Evolutionary conservation across 2,329 filamentous ascomycete genomes (phyloP).

Genomic region (Proliferodiscus dingleyae): DNA sequence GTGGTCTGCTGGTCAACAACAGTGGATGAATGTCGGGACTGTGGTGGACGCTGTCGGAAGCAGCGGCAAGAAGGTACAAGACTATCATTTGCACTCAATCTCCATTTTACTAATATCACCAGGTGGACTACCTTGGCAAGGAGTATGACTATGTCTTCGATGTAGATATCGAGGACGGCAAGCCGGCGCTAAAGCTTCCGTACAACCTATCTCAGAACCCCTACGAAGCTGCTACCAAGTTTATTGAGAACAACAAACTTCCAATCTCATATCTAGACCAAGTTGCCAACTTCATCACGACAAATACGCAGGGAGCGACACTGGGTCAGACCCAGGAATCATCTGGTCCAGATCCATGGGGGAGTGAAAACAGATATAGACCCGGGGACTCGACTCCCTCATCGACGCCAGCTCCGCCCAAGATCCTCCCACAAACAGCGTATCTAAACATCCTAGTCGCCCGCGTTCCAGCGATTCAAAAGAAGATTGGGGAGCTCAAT

Average conservation of each 20-base stretch:
- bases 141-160: constrained; percentile 97
- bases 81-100: background rate
- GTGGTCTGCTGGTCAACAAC: constrained; percentile 67
- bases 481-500: constrained; percentile 74
- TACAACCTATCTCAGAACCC: constrained; percentile 91
- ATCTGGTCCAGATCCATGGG: constrained; percentile 62
- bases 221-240: constrained; percentile 86
- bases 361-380: constrained; percentile 71
- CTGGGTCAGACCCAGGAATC: constrained; percentile 57
- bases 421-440: constrained; percentile 69
- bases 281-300: constrained; percentile 85
- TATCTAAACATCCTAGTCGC: constrained; percentile 75
- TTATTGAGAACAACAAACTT: constrained; percentile 83
- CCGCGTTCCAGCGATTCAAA: constrained; percentile 65
- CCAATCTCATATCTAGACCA: constrained; percentile 84
- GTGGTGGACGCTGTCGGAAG: constrained; percentile 87
- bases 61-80: constrained; percentile 61
- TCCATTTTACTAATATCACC: background rate
- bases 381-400: constrained; percentile 52
- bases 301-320: constrained; percentile 82
- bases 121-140: constrained; percentile 66
- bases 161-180: constrained; percentile 91
- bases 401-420: constrained; percentile 37
- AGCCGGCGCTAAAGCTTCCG: constrained; percentile 86
- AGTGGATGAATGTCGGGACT: constrained; percentile 89